phyloP scores from a whole-genome alignment of 2,329 filamentous ascomycete species.

The Trichoderma atroviride region DNA sequence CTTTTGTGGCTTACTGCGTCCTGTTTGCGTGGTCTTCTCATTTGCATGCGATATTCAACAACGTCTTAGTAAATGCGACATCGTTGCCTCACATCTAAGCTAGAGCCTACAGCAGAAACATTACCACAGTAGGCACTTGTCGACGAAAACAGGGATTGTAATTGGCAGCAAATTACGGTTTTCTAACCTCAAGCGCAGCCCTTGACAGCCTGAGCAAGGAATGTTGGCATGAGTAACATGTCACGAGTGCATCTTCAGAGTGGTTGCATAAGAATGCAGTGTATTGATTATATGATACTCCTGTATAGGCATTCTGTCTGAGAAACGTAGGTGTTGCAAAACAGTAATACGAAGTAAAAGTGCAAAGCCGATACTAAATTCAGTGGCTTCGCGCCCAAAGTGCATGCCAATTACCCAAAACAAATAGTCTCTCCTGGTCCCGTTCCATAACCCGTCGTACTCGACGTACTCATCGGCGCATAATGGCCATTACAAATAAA shows the following conservation, averaged over 20 bases:
- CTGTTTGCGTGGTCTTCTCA: neutral
- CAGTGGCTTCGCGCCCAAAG: slow-evolving; percentile 28
- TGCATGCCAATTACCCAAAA: slow-evolving; percentile 36
- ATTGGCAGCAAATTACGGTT: neutral
- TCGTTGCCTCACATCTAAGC: neutral
- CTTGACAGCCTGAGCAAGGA: neutral
- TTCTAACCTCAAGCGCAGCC: neutral
- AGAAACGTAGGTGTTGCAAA: slow-evolving; percentile 12
- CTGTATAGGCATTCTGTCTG: slow-evolving; percentile 27
- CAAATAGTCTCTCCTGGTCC: slow-evolving; percentile 24
- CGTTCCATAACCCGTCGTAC: slow-evolving; percentile 15
- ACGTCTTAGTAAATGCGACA: neutral
- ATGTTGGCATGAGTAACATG: neutral
- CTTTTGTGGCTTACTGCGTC: neutral
- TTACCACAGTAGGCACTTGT: too few species aligned
- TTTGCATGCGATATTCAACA: neutral
- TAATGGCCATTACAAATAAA: slow-evolving; percentile 26
- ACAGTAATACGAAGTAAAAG: slow-evolving; percentile 23
- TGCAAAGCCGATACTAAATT: slow-evolving; percentile 26
- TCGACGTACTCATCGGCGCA: slow-evolving; percentile 15
- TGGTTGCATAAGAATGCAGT: neutral
- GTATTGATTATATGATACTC: slow-evolving; percentile 28
- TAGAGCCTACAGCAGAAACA: too few species aligned
- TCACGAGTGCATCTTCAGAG: neutral
- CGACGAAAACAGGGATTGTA: neutral